Conservation (phyloP, 2,329 filamentous ascomycete species). For the Penicillium sp. region DNA sequence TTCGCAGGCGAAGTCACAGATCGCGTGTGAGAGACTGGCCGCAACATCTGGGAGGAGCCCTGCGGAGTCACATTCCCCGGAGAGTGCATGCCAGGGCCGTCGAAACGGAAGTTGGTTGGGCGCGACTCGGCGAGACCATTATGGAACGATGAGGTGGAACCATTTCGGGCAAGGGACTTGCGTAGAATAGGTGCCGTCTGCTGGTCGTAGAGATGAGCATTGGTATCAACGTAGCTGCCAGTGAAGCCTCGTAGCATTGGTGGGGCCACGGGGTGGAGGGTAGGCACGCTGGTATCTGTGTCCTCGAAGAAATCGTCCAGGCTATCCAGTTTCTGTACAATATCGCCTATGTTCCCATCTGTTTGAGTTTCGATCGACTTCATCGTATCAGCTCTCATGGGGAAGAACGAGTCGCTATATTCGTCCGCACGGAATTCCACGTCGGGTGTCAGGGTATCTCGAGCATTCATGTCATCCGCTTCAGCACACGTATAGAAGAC, state of each 20-base stretch:
- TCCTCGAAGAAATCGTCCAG: constrained; percentile 81
- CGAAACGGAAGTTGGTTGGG: constrained; percentile 56
- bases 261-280: constrained; percentile 40
- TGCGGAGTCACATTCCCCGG: constrained; percentile 49
- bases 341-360: constrained; percentile 70
- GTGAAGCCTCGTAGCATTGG: constrained; percentile 50
- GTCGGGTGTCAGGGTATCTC: constrained; percentile 69
- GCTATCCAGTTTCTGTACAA: constrained; percentile 75
- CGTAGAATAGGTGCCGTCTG: constrained; percentile 87
- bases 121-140: constrained; percentile 77
- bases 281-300: constrained; percentile 58
- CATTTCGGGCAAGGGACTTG: constrained; percentile 70
- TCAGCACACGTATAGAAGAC: constrained; percentile 92
- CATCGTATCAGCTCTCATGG: constrained; percentile 84
- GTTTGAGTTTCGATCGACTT: constrained; percentile 70
- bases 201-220: constrained; percentile 84
- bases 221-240: constrained; percentile 66
- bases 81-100: constrained; percentile 43
- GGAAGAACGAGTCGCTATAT: constrained; percentile 72
- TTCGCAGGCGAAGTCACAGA: constrained; percentile 78
- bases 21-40: constrained; percentile 72
- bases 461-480: constrained; percentile 57
- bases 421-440: constrained; percentile 93
- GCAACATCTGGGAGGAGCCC: constrained; percentile 35
- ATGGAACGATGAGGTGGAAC: constrained; percentile 73